Percentiles rank a stretch among this genome's conserved stretches.
These are phyloP conservation scores for Hura crepitans DNA, from an alignment of 441 rosid species.

Conservation along the genomic window DNA sequence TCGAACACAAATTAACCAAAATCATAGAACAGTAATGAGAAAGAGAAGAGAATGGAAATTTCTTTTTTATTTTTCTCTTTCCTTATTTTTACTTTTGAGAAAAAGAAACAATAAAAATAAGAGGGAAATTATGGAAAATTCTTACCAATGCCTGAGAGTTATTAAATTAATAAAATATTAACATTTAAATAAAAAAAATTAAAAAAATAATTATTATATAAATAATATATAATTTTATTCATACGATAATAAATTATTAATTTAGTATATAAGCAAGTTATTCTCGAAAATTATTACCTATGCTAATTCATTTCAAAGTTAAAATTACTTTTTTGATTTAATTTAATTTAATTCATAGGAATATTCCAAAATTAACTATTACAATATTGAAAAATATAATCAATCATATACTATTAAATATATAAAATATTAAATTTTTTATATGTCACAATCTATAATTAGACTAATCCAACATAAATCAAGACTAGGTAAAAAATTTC, in stretches of 20 bases:
- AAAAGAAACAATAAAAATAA: constrained; percentile 21
- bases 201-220: not conserved
- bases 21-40: constrained; percentile 37
- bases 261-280: too few species aligned
- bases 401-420: too few species aligned
- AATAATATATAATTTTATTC: too few species aligned
- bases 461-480: too few species aligned
- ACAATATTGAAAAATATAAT: too few species aligned
- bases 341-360: not conserved
- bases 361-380: not conserved
- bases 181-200: constrained; percentile 9
- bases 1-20: constrained; percentile 27
- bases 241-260: too few species aligned
- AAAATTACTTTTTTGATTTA: not conserved
- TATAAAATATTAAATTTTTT: too few species aligned
- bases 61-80: constrained; percentile 17
- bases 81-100: constrained; percentile 33
- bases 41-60: constrained; percentile 17
- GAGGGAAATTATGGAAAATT: too few species aligned
- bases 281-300: not conserved
- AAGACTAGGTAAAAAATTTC: too few species aligned
- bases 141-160: too few species aligned
- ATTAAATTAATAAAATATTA: too few species aligned
- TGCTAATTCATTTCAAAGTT: constrained; percentile 18
- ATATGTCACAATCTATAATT: too few species aligned